Base-by-base conservation (phyloP, 768 basidiomycete genomes). In the Tricholoma terreum region DNA sequence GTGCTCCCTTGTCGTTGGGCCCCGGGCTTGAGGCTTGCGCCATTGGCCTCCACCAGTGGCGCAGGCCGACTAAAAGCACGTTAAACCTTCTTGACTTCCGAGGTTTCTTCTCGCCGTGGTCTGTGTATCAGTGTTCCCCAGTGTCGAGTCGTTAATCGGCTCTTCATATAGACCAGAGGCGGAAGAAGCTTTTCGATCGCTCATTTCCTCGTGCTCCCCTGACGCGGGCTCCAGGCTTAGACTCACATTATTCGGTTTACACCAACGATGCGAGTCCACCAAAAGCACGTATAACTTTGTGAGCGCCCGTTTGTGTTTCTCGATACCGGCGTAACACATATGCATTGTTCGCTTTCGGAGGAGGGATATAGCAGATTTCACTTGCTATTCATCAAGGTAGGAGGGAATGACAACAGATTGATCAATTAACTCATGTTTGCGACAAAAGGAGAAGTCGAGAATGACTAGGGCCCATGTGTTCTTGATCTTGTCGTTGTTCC, bases 191-290 rank as follows among this genome's bases (percentile, higher is more conserved):
- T n/a, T 24, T 3, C 6, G 43, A 49, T 34, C 22, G 55, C 46
- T 57, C 43, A 52, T 53, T 54, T 58, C 63, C 61, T 56, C 63
- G 63, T 64, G 63, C 63, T 61, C 63, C 63, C 59, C 63, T 61
- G 61, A 56, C 61, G 61, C 57, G 59, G 61, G 63, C 62, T 61
- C 61, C 61, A 54, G 63, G 61, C 63, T 62, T 65, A 50, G 57
- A 36, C 55, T 34, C 42, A 52, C 21, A 36, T 49, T 30, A 35
- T 52, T 24, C 19, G 40, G 14, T 15, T 34, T n/a, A n/a, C n/a
- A n/a, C n/a, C n/a, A n/a, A 38, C 21, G 31, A 36, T 53, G 59
- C 52, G 55, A 55, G 59, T 51, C 31, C 55, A 65, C 59, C 50
- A 63, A 65, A 52, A 42, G 63, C 63, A 65, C 61, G 63, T 63